Conservation (phyloP, 2,329 filamentous ascomycete genomes). For the Aureobasidium sp. region DNA sequence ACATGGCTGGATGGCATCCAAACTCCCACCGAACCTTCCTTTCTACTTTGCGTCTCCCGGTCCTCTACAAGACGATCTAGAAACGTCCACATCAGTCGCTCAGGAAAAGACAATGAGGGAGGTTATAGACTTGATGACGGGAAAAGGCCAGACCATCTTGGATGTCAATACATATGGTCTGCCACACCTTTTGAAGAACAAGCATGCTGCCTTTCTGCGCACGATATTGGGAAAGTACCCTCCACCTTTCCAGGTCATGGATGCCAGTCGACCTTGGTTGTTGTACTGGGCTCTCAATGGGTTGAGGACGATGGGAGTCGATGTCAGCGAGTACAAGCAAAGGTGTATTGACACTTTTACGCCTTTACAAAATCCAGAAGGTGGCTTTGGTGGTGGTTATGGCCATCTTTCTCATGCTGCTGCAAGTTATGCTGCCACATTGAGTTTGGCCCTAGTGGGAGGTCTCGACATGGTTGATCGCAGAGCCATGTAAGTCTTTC, state of each 20-base stretch:
- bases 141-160: slow-evolving; percentile 41
- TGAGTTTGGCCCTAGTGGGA: slow-evolving; percentile 71
- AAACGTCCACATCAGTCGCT: slow-evolving; percentile 57
- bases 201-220: slow-evolving; percentile 54
- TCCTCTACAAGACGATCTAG: slow-evolving; percentile 55
- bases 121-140: slow-evolving; percentile 59
- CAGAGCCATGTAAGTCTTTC: slow-evolving; percentile 52
- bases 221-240: slow-evolving; percentile 54
- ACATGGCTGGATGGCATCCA: slow-evolving; percentile 16
- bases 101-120: slow-evolving; percentile 62
- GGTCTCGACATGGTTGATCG: slow-evolving; percentile 72
- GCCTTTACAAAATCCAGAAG: slow-evolving; percentile 71
- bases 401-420: slow-evolving; percentile 85
- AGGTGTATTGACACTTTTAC: slow-evolving; percentile 60
- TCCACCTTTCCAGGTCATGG: slow-evolving; percentile 60
- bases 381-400: slow-evolving; percentile 90
- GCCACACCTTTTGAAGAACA: slow-evolving; percentile 59
- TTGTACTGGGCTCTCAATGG: slow-evolving; percentile 85
- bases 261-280: slow-evolving; percentile 88
- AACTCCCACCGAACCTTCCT: slow-evolving; percentile 27
- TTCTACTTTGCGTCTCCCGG: slow-evolving; percentile 52
- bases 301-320: slow-evolving; percentile 67
- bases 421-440: slow-evolving; percentile 74
- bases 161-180: slow-evolving; percentile 60
- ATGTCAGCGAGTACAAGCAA: slow-evolving; percentile 57